phyloP scores from a whole-genome alignment of 495 filamentous ascomycete genomes.

The Penicillium pancosmium region DNA sequence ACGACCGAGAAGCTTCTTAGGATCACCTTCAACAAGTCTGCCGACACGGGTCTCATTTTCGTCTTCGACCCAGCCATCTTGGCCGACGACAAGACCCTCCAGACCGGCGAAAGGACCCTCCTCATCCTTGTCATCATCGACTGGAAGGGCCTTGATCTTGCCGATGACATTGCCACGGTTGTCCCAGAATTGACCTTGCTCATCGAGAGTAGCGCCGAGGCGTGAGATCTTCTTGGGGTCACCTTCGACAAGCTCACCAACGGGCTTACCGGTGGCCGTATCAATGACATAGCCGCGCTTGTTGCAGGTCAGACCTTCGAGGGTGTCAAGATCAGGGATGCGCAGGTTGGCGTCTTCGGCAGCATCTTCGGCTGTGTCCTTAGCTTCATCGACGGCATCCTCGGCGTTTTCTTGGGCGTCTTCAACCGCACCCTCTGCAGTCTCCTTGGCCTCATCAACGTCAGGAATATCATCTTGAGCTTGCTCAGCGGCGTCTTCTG shows the following conservation, averaged over 20 bases:
- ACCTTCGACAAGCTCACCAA: conserved; percentile 63
- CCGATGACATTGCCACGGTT: conserved; percentile 62
- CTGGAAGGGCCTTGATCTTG: conserved; percentile 58
- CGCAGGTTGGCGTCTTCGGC: conserved; percentile 36
- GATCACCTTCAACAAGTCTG: conserved; percentile 60
- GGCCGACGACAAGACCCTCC: conserved; percentile 61
- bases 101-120: conserved; percentile 66
- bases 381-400: conserved; percentile 35
- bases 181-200: conserved; percentile 65
- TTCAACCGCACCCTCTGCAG: conserved; percentile 14
- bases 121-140: conserved; percentile 56
- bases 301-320: conserved; percentile 65
- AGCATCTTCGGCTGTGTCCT: conserved; percentile 25
- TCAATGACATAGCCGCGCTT: conserved; percentile 63
- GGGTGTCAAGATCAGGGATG: conserved; percentile 57
- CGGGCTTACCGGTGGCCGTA: conserved; percentile 48
- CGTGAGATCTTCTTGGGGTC: conserved; percentile 61
- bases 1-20: conserved; percentile 64
- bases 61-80: conserved; percentile 62
- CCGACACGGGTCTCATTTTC: conserved; percentile 62
- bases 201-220: conserved; percentile 57
- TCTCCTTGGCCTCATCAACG: conserved; percentile 15
- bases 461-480: conserved; percentile 14
- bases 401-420: conserved; percentile 28
- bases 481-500: conserved; percentile 36